A percentile compares a stretch with the other conserved stretches of the same genome.
Conservation (phyloP, 2,329 filamentous ascomycete species). For the Sclerotinia minor region DNA sequence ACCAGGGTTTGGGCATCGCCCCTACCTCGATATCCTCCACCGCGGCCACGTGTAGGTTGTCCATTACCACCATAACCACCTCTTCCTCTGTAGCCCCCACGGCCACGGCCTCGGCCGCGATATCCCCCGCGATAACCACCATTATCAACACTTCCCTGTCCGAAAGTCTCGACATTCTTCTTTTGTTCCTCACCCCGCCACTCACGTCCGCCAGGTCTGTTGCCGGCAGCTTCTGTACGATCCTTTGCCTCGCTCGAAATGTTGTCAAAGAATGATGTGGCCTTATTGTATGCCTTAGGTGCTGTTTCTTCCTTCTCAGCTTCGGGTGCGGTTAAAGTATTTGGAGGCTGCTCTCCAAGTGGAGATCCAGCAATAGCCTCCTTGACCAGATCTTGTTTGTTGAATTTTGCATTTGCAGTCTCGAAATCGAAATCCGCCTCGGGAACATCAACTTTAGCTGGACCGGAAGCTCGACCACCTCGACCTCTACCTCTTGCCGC, state of each 20-base stretch:
- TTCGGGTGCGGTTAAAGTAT: slow-evolving; percentile 42
- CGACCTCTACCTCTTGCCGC: slow-evolving; percentile 47
- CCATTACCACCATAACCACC: slow-evolving; percentile 34
- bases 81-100: slow-evolving; percentile 44
- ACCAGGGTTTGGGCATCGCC: slow-evolving; percentile 34
- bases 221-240: slow-evolving; percentile 69
- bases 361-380: slow-evolving; percentile 84
- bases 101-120: slow-evolving; percentile 70
- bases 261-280: slow-evolving; percentile 94
- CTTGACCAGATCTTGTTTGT: slow-evolving; percentile 80
- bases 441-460: slow-evolving; percentile 81
- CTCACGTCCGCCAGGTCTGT: slow-evolving; percentile 74
- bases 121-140: slow-evolving; percentile 69
- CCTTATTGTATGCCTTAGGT: slow-evolving; percentile 74
- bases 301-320: slow-evolving; percentile 44
- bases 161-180: slow-evolving; percentile 97
- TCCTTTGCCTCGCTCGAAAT: slow-evolving; percentile 94
- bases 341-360: slow-evolving; percentile 51
- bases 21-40: slow-evolving; percentile 38
- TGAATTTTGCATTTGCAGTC: slow-evolving; percentile 82
- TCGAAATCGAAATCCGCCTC: slow-evolving; percentile 92
- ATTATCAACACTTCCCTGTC: slow-evolving; percentile 90
- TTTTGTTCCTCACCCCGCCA: slow-evolving; percentile 92
- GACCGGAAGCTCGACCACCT: slow-evolving; percentile 44
- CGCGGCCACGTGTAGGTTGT: slow-evolving; percentile 36